phyloP scores from a whole-genome alignment of 352 stramenopile species.

The Halophytophthora polymorphica region DNA sequence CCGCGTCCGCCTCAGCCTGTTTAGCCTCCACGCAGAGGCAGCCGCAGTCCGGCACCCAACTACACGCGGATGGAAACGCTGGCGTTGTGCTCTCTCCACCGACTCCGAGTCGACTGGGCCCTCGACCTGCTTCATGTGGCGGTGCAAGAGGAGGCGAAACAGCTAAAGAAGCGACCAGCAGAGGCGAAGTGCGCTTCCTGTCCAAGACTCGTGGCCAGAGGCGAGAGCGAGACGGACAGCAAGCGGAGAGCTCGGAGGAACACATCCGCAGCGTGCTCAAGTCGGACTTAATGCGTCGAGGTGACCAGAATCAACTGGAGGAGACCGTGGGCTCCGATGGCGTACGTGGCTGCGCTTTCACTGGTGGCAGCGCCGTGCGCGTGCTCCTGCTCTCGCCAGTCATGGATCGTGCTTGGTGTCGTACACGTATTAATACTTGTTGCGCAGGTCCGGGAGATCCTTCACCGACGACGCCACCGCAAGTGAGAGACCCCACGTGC shows the following conservation, averaged over 20 bases:
- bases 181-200: neutral
- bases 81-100: slow-evolving; percentile 6
- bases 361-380: neutral
- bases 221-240: slow-evolving; percentile 1
- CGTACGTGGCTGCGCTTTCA: slow-evolving; percentile 22
- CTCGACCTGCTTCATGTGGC: neutral
- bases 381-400: neutral
- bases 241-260: slow-evolving; percentile 29
- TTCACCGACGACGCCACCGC: slow-evolving; percentile 40
- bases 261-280: slow-evolving; percentile 63
- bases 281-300: slow-evolving; percentile 35
- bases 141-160: neutral
- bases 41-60: neutral
- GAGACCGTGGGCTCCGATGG: slow-evolving; percentile 51
- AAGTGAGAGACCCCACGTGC: slow-evolving; percentile 1
- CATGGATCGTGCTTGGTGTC: too few relatives aligned
- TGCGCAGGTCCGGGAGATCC: slow-evolving; percentile 58
- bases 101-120: slow-evolving; percentile 20
- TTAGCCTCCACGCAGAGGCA: slow-evolving; percentile 3
- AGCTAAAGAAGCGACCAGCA: neutral
- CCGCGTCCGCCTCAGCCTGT: slow-evolving; percentile 20
- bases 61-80: slow-evolving; percentile 1
- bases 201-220: neutral
- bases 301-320: slow-evolving; percentile 45
- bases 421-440: too few relatives aligned